Evolutionary conservation across 2,329 filamentous ascomycete species (phyloP), one percentile per base, ranked within the genome.

Genomic region (Aureobasidium lini): DNA sequence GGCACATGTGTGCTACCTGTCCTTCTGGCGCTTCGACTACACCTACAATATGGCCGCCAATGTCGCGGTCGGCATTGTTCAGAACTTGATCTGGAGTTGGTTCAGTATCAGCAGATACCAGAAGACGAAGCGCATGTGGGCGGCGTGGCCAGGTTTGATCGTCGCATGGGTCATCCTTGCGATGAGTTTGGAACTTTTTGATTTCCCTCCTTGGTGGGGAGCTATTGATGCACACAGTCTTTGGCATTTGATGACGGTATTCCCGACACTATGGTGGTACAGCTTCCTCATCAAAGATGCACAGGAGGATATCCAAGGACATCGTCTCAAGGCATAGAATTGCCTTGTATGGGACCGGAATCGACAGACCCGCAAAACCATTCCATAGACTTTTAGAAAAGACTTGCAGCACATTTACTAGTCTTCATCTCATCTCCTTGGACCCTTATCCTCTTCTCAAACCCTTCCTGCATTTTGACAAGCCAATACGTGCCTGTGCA

Each of bases 1-100:
- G 29, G 77, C 82, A 58, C 94, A 99, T 71, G 84, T 96, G 49
- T 81, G 78, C 47, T 99, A 96, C 72, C 80, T 99, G 58, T 90
- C 87, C 69, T 84, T 90, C 66, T 89, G 92, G 79, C 79, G 81
- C 16, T 99, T 94, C 89, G 89, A 97, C 73, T 99, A 99, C 72
- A 88, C 87, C 5, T 99, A 99, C 76, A 99, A 99, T 72, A 97
- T 99, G 91, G 85, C 88, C 1, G 94, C 92, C 54, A 99, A 97
- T 68, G 89, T 99, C 18, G 84, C 82, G 3, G 83, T 88, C 10
- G 94, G 94, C 3, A 78, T 91, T 42, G 72, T 92, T 4, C 87
- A 91, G 70, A 96, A 97, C 68, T 56, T 86, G 4, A 75, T 97
- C 60, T 97, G 94, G 94, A 89, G 81, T 44, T 88, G 83, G 73